Base-by-base conservation (phyloP, 2,329 filamentous ascomycete species). In the Eutypella sp. region DNA sequence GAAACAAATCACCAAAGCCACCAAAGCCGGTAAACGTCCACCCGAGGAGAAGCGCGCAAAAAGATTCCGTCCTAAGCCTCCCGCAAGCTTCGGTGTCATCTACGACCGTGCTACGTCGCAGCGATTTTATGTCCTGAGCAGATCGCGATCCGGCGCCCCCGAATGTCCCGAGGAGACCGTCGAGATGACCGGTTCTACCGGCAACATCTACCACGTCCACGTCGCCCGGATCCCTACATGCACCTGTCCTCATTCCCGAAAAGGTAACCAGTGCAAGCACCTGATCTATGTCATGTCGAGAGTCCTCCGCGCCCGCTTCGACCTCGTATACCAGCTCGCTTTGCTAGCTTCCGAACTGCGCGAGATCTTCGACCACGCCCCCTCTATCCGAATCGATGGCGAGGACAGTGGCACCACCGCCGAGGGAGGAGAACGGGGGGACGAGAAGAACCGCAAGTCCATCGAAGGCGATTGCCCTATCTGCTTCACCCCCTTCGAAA, bases 231-330 rank as follows among this genome's bases (percentile, higher is more conserved):
- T 69, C 16, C 77, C 79, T 0, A 65, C 54, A 0, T 85, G 81
- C 58, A 67, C 71, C 41, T 84, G 81, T 49, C 79, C 79, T 1
- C 73, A 82, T 46, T 72, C 70, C 1, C 54, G 48, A 22, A 69
- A 70, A 27, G 76, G 78, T 0, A 72, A 78, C 25, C 78, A 82
- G 49, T 85, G 82, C 73, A 86, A 86, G 57, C 83, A 87, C 53
- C 67, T 82, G 22, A 49, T 84, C 37, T 86, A 81, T 56, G 77
- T 84, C 20, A 70, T 86, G 60, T 67, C 74, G 11, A 72, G 75
- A 16, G 79, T 85, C 2, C 72, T 86, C 27, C 76, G 76, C 40
- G 81, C 78, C 1, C 74, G 71, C 2, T 70, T 67, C 44, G 60
- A 81, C 0, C 63, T 81, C 4, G 72, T 78, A 7, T 85, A 85